phyloP scores from a whole-genome alignment of 345 rosid species.

The Corymbia maculata region DNA sequence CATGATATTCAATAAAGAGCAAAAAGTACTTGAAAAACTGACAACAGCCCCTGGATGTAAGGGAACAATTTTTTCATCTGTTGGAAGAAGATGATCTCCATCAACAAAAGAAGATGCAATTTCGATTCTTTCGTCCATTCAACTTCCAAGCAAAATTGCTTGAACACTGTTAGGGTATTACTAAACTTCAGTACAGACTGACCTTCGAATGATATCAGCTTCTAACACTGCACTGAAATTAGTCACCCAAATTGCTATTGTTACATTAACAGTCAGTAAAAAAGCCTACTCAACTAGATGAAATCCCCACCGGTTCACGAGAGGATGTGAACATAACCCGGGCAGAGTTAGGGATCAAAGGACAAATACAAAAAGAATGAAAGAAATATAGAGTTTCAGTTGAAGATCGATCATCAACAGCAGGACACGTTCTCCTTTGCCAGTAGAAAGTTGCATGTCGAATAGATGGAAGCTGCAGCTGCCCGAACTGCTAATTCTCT shows the following conservation, averaged over 20 bases:
- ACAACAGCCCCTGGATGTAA: not conserved
- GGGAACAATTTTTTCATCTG: not conserved
- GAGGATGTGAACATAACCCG: not conserved
- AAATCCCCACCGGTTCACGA: not conserved
- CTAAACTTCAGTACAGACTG: not conserved
- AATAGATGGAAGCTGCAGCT: slow-evolving; percentile 96
- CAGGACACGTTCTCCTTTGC: slow-evolving; percentile 66
- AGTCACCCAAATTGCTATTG: not conserved
- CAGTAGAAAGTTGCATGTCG: slow-evolving; percentile 65
- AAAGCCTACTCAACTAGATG: not conserved
- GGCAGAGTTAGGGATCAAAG: not conserved
- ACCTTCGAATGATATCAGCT: not conserved
- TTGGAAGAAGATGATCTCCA: not conserved
- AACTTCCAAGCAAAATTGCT: not conserved
- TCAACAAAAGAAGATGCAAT: not conserved
- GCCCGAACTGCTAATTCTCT: slow-evolving; percentile 72
- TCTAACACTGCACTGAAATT: not conserved
- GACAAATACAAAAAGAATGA: not conserved
- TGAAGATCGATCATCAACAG: slow-evolving; percentile 23
- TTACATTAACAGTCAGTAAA: not conserved
- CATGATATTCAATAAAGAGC: not conserved
- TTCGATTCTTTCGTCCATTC: not conserved
- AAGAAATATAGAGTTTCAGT: not conserved
- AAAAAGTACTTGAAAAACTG: not conserved
- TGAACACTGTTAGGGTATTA: not conserved